phyloP scores from a whole-genome alignment of 225 moss, liverwort and hornwort genomes.

The Straminergon stramineum region DNA sequence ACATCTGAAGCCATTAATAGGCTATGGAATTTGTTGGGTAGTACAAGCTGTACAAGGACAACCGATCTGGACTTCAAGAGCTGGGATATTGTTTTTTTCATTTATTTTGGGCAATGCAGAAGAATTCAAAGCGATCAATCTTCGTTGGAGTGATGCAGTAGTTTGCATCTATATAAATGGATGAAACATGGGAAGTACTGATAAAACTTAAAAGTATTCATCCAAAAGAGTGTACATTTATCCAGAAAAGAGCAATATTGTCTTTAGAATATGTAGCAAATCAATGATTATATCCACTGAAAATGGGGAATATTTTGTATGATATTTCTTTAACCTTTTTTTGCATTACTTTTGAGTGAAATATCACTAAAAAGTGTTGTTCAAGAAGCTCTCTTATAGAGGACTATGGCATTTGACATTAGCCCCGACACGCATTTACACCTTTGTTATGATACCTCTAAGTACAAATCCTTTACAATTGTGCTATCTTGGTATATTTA shows the following conservation, averaged over 20 bases:
- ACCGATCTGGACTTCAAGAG: rapidly evolving
- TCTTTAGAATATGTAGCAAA: neutral
- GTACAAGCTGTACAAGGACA: neutral
- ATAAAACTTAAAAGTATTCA: neutral
- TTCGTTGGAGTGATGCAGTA: neutral
- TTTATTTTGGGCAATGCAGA: neutral
- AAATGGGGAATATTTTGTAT: neutral
- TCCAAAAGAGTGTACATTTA: neutral
- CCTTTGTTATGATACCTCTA: rapidly evolving
- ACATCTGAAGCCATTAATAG: neutral
- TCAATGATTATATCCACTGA: neutral
- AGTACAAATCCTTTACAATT: rapidly evolving
- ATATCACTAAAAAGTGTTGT: neutral
- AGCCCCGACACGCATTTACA: neutral
- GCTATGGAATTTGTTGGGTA: neutral
- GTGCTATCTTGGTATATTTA: neutral
- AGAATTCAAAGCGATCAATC: rapidly evolving
- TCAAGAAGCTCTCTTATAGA: neutral
- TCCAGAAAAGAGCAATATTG: rapidly evolving
- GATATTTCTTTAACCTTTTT: too few relatives aligned
- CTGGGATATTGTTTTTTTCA: too few relatives aligned
- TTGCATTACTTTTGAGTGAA: neutral
- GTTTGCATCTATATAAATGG: neutral
- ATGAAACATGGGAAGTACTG: neutral
- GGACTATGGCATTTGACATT: neutral